These are phyloP conservation scores for Fusarium pseudoanthophilum DNA, from an alignment of 2,329 filamentous ascomycete genomes.

Conservation along the genomic window DNA sequence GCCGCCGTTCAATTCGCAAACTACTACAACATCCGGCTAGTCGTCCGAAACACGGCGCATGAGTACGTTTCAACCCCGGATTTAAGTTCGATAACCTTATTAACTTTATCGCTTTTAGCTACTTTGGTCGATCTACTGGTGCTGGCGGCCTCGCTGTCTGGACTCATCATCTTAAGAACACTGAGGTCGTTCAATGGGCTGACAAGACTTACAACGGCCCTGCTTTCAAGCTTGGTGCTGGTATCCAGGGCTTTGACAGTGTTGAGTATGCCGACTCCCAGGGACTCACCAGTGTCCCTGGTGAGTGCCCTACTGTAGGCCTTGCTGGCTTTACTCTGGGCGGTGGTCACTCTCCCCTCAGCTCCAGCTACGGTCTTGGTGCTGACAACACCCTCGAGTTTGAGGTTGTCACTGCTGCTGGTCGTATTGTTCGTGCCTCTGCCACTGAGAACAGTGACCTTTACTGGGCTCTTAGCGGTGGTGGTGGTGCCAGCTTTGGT, in stretches of 20 bases:
- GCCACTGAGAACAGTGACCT: slow-evolving; percentile 62
- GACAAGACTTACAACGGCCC: not conserved
- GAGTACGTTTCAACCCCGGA: slow-evolving; percentile 5
- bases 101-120: slow-evolving; percentile 11
- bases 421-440: slow-evolving; percentile 59
- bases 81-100: not conserved
- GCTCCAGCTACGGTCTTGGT: slow-evolving; percentile 63
- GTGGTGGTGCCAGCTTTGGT: slow-evolving; percentile 69
- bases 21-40: slow-evolving; percentile 51
- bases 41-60: slow-evolving; percentile 49
- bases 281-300: slow-evolving; percentile 39
- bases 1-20: slow-evolving; percentile 52
- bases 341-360: slow-evolving; percentile 65
- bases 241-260: slow-evolving; percentile 61
- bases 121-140: slow-evolving; percentile 52
- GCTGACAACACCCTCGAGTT: slow-evolving; percentile 68
- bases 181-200: slow-evolving; percentile 49
- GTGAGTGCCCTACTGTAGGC: slow-evolving; percentile 66
- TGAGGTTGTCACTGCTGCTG: slow-evolving; percentile 64
- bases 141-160: slow-evolving; percentile 53
- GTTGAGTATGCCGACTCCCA: slow-evolving; percentile 37
- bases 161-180: slow-evolving; percentile 54
- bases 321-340: slow-evolving; percentile 69
- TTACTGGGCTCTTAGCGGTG: slow-evolving; percentile 71
- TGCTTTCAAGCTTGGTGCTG: slow-evolving; percentile 57